Base-by-base conservation (phyloP, 2,329 filamentous ascomycete genomes). In the Pochonia chlamydosporia region DNA sequence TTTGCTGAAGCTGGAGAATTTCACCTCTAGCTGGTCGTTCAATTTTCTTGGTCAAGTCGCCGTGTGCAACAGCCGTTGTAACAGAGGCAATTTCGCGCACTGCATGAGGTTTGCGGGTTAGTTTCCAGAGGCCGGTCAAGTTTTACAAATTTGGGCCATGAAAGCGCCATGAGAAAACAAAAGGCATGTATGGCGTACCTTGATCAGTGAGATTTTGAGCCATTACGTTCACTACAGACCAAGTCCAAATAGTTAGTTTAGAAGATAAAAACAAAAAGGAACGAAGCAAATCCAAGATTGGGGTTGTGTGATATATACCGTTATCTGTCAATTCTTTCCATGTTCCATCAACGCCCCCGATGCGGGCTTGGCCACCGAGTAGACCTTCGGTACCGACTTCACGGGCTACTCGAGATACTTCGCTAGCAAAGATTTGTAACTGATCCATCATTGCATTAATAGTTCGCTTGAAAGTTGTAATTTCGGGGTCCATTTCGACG, bases 391-490 rank as follows among this genome's bases (percentile, higher is more conserved):
- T 97, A 57, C 92, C 92, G 73, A 97, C 92, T 68, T 97, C 92
- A 65, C 89, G 87, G 45, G 92, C 92, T 56, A 97, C 84, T 56
- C 89, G 86, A 28, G 92, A 96, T 60, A 97, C 92, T 71, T 97
- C 91, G 67, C 89, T 95, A 54, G 92, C 92, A 67, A 97, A 97
- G 50, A 95, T 88, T 64, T 96, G 91, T 50, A 97, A 78, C 68
- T 96, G 92, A 63, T 97, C 92, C 82, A 97, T 95, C 92, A 97
- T 97, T 56, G 88, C 95, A 66, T 97, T 97, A 72, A 97, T 97
- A 52, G 92, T 96, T 59, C 89, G 85, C 72, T 97, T 97, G 75
- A 97, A 97, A 9, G 89, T 91, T 24, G 90, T 93, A 61, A 97
- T 97, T 75, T 97, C 92, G 24, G 91, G 90, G 75, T 97, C 92